Base-by-base conservation (phyloP, 371 early-diverging fungal genomes). In the Syncephalastrum contaminatum region DNA sequence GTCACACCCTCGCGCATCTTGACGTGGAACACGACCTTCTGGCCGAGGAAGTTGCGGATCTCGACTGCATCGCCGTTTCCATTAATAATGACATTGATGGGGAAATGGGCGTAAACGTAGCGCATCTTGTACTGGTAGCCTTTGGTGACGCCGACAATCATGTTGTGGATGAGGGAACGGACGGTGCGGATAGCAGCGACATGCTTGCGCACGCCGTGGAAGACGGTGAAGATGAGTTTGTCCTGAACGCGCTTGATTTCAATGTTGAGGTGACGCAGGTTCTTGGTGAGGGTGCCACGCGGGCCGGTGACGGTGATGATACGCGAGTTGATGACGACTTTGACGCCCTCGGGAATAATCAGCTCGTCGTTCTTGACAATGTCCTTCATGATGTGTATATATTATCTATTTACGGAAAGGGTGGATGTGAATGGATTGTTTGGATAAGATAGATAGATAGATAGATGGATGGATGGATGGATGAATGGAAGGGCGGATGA, bases 61-160 rank as follows among this genome's bases (percentile, higher is more conserved):
- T 98, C 98, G 47, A 97, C 89, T 24, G 73, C 76, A 69, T 88
- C 87, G 52, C 88, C 90, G 63, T 82, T 83, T 63, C 94, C 89
- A 62, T 83, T 76, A 60, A 99, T 89, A 75, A 90, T 93, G 63
- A 94, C 92, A 84, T 95, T 96, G 88, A 99, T 99, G 80, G 99
- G 99, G 84, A 99, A 99, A 85, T 99, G 99, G 61, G 99, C 98
- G 70, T 98, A 98, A 53, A 97, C 99, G 69, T 94, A 97, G 69
- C 99, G 98, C 94, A 99, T 90, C 88, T 95, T 97, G 92, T 99
- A 99, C 81, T 92, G 86, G 88, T 88, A 99, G 53, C 99, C 99
- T 81, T 86, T 66, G 53, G 63, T 65, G 19, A 72, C 69, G 66
- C 70, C 67, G 20, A 40, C 58, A 55, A 72, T 66, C 64, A 75